Evolutionary conservation across 192 early-diverging fungal genomes (phyloP).

Genomic region (Coemansia sp.): DNA sequence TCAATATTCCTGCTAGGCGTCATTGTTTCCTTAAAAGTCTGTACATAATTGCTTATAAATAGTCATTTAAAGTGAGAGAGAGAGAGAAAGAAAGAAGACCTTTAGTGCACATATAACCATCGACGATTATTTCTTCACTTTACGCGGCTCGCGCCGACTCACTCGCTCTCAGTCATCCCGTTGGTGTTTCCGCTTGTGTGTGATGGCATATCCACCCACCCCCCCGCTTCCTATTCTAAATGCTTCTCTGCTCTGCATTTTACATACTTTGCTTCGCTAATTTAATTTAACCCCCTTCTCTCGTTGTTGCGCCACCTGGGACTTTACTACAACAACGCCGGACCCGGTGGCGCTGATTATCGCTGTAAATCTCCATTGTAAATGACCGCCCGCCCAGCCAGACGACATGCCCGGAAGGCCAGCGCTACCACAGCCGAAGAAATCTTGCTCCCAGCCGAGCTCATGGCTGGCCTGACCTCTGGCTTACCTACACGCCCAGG

Average conservation of each 20-base stretch:
- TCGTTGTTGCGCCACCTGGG: conserved; percentile 1
- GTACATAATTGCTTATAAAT: neutral
- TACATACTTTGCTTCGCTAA: neutral
- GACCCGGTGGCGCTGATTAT: conserved; percentile 6
- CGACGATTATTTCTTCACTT: too few species aligned
- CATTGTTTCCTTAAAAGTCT: neutral
- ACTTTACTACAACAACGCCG: neutral
- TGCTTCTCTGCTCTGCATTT: neutral
- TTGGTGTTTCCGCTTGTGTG: neutral
- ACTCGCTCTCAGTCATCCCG: neutral
- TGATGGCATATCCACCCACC: too few species aligned
- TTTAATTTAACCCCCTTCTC: neutral
- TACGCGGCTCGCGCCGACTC: neutral
- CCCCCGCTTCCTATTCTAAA: neutral
- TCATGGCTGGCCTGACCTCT: conserved; percentile 48
- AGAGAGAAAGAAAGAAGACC: neutral
- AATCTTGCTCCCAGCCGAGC: conserved; percentile 51
- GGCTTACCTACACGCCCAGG: conserved; percentile 21
- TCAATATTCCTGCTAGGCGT: conserved; percentile 3
- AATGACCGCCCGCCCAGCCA: conserved; percentile 40
- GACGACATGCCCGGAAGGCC: conserved; percentile 52
- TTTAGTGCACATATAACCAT: too few species aligned
- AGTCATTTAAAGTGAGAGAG: neutral
- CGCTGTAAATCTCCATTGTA: neutral
- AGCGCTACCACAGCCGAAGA: conserved; percentile 54